Evolutionary conservation across 257 asterid species (phyloP), one percentile per base, ranked within the genome.

Genomic region (Solanum corneliomulleri): DNA sequence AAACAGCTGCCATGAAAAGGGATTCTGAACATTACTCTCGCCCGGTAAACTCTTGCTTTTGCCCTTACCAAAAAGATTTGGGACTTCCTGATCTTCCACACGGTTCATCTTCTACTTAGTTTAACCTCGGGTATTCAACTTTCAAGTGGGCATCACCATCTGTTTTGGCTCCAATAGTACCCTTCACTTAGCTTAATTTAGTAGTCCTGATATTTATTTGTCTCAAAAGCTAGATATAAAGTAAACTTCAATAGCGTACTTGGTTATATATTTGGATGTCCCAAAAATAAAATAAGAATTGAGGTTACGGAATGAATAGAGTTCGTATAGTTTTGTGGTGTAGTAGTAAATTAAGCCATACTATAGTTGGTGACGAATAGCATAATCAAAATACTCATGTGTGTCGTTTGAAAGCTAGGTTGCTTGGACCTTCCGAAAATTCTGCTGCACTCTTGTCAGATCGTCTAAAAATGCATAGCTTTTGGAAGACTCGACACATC

Each of bases 11-110:
- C 84, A 95, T 97, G 98, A 97, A 94, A 93, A 92, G 99, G 95
- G 99, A 97, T 89, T 98, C 99, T 89, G 99, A 97, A 91, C 99
- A 96, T 91, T 97, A 97, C 88, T 97, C 99, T 56, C 98, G 98
- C 76, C 96, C 96, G 95, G 99, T 96, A 72, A 80, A 39, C 74
- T 47, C 39, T 52, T 84, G 42, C 71, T 86, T 29, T 27, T 76
- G 9, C 86, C 75, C 62, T 47, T 56, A 13, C 39, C 14, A 11
- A 13, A 31, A n/a, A 20, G 9, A 68, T 81, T 41, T 68, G 76
- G 49, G 42, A 8, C 45, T 41, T 41, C 21, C 23, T 20, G 47
- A 7, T 16, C 42, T 75, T 83, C 68, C 64, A 45, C 42, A 27
- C 42, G 5, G 42, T 20, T 78, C 58, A 20, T 52, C 80, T 85